Evolutionary conservation across 148 eudicot species (phyloP).

Genomic region (Suaeda aralocaspica): DNA sequence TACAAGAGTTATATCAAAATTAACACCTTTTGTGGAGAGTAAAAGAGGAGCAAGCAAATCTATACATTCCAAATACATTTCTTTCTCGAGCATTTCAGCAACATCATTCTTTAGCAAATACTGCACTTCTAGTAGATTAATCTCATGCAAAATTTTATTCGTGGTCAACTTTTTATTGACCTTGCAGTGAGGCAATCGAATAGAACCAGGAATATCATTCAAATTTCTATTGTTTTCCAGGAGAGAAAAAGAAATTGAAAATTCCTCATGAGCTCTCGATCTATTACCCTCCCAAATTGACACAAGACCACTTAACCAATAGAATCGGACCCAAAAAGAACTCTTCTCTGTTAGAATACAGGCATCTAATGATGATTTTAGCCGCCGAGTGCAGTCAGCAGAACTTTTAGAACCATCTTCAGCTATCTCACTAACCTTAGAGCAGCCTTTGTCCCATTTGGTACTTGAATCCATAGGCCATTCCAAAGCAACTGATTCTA

Average conservation of each 20-base stretch:
- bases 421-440: slow-evolving; percentile 23
- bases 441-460: slow-evolving; percentile 27
- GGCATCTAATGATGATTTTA: slow-evolving; percentile 29
- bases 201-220: slow-evolving; percentile 44
- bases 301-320: slow-evolving; percentile 80
- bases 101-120: slow-evolving; percentile 61
- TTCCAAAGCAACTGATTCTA: slow-evolving; percentile 66
- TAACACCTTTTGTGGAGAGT: slow-evolving; percentile 49
- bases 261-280: slow-evolving; percentile 73
- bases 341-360: slow-evolving; percentile 42
- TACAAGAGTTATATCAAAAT: slow-evolving; percentile 37
- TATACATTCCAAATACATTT: slow-evolving; percentile 58
- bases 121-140: slow-evolving; percentile 72
- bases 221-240: slow-evolving; percentile 50
- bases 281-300: slow-evolving; percentile 66
- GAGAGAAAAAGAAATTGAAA: slow-evolving; percentile 57
- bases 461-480: slow-evolving; percentile 39
- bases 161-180: slow-evolving; percentile 53
- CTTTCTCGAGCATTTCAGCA: slow-evolving; percentile 62
- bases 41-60: slow-evolving; percentile 71
- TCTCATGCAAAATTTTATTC: slow-evolving; percentile 61
- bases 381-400: slow-evolving; percentile 20
- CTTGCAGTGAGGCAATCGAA: slow-evolving; percentile 76
- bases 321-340: slow-evolving; percentile 84
- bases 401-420: slow-evolving; percentile 31